Evolutionary conservation across 2,329 filamentous ascomycete genomes (phyloP), one percentile per base, ranked within the genome.

Genomic region (Seiridium unicorne): DNA sequence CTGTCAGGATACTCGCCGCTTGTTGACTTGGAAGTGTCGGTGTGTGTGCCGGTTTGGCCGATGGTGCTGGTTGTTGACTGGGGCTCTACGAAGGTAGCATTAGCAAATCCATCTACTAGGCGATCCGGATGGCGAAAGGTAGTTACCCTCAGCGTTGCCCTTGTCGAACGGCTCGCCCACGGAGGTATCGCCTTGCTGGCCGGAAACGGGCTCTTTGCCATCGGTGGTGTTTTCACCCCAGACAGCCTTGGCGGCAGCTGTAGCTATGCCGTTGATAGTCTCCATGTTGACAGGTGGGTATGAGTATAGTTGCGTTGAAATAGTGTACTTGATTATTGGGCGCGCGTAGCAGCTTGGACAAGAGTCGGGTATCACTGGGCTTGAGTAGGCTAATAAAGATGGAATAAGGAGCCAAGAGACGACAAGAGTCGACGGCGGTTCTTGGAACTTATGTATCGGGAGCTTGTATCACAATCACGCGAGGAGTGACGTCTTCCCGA

Each of bases 161-260:
- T 86, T 86, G 70, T 95, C 92, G 68, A 88, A 96, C 0, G 92
- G 92, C 72, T 94, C 88, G 10, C 84, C 85, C 48, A 80, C 81
- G 32, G 82, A 81, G 4, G 90, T 89, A 70, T 89, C 78, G 44
- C 92, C 92, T 60, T 82, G 78, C 56, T 85, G 78, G 31, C 92
- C 92, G 26, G 90, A 89, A 49, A 93, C 73, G 18, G 92, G 92
- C 76, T 96, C 92, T 74, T 78, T 56, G 72, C 74, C 46, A 76
- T 78, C 5, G 74, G 66, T 65, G 42, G 67, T 68, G 60, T 61
- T 68, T 36, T 78, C 76, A 10, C 80, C 81, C 79, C 79, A 84
- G 46, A 85, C 71, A 36, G 74, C 78, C 64, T 79, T 79, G 32
- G 78, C 77, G 35, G 82, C 80, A 8, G 77, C 72, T n/a, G 70